A percentile compares a stretch with the other conserved stretches of the same genome.
These are phyloP conservation scores for Beauveria medogensis DNA, from an alignment of 2,329 filamentous ascomycete genomes.

Conservation along the genomic window DNA sequence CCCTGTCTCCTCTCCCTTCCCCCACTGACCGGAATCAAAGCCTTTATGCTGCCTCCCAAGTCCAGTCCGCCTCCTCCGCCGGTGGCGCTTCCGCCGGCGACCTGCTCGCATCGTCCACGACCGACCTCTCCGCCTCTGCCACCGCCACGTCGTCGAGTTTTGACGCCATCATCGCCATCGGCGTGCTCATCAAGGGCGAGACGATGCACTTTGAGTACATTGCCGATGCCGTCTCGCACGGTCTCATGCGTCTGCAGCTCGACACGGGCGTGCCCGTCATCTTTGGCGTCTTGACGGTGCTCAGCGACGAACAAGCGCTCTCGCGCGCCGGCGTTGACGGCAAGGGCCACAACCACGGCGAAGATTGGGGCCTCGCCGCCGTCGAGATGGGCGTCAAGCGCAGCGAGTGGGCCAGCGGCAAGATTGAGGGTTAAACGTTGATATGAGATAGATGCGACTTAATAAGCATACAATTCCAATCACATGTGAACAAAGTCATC, in stretches of 20 bases:
- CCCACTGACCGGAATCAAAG: constrained; percentile 32
- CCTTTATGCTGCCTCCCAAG: constrained; percentile 76
- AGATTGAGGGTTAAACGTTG: constrained; percentile 35
- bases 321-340: constrained; percentile 69
- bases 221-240: constrained; percentile 79
- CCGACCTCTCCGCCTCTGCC: constrained; percentile 51
- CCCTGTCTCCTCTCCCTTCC: constrained; percentile 11
- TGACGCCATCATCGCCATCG: constrained; percentile 90
- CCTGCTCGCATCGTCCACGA: constrained; percentile 60
- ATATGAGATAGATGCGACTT: too few relatives aligned
- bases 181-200: constrained; percentile 95
- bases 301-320: constrained; percentile 81
- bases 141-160: constrained; percentile 55
- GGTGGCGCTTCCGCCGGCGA: constrained; percentile 63
- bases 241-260: constrained; percentile 88
- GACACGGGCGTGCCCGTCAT: constrained; percentile 84
- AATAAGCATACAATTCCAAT: too few relatives aligned
- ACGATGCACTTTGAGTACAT: constrained; percentile 99
- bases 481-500: too few relatives aligned
- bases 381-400: constrained; percentile 91
- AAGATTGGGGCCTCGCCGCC: constrained; percentile 91
- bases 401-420: constrained; percentile 71
- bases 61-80: constrained; percentile 61
- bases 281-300: constrained; percentile 83
- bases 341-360: constrained; percentile 79